phyloP scores from a whole-genome alignment of 495 filamentous ascomycete genomes.

The Choiromyces venosus region DNA sequence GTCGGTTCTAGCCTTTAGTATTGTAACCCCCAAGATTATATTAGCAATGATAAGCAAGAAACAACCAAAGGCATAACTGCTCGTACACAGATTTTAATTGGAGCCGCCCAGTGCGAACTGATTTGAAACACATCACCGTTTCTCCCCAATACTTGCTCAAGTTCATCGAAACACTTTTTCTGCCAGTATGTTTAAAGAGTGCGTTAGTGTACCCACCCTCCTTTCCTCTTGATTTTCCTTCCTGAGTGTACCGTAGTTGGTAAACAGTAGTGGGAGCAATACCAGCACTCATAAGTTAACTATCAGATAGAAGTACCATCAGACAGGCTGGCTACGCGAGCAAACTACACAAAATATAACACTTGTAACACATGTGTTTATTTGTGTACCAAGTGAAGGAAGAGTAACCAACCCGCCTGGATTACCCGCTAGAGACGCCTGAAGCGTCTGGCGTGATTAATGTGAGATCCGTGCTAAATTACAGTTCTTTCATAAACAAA shows the following conservation, averaged over 20 bases:
- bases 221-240: not conserved
- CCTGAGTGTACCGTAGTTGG: not conserved
- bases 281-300: not conserved
- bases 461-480: not conserved
- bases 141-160: not conserved
- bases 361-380: not conserved
- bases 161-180: not conserved
- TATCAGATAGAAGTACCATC: not conserved
- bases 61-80: not conserved
- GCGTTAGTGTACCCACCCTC: not conserved
- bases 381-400: not conserved
- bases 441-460: not conserved
- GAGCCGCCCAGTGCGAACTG: not conserved
- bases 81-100: not conserved
- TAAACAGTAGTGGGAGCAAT: not conserved
- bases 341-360: not conserved
- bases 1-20: not conserved
- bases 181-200: not conserved
- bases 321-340: not conserved
- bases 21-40: not conserved
- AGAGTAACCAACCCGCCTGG: not conserved
- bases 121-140: not conserved
- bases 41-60: not conserved
- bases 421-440: not conserved
- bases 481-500: not conserved